Conservation (phyloP, 1,139 yeast species). For the Saccharomyces hybrid region DNA sequence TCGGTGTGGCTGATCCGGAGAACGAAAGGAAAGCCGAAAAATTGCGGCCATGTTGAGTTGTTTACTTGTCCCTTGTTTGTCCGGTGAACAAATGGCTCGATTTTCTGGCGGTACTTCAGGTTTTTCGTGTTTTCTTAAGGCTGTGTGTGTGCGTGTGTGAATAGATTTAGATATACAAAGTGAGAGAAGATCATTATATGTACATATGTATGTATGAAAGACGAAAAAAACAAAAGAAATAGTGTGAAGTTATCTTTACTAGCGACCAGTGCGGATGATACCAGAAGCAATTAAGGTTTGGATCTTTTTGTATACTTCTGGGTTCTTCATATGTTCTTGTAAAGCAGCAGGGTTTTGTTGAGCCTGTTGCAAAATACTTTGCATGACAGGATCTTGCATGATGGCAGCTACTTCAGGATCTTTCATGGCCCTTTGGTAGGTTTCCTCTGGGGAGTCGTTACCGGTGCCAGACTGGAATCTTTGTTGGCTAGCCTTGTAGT, state of each 20-base stretch:
- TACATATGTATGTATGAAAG: background rate
- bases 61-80: no score
- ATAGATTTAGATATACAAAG: background rate
- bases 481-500: conserved; percentile 67
- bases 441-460: conserved; percentile 93
- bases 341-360: conserved; percentile 94
- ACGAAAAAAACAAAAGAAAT: background rate
- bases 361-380: conserved; percentile 89
- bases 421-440: conserved; percentile 80
- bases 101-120: no score
- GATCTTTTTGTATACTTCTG: conserved; percentile 83
- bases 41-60: no score
- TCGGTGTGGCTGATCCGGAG: no score
- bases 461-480: conserved; percentile 70
- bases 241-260: background rate
- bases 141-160: no score
- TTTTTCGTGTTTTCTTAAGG: no score
- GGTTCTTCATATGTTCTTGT: conserved; percentile 96
- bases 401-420: conserved; percentile 93
- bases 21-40: no score
- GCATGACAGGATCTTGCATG: conserved; percentile 96
- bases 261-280: conserved; percentile 65
- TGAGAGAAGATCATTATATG: background rate
- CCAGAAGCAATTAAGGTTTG: conserved; percentile 94
- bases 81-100: no score